Evolutionary conservation across 1,139 yeast genomes (phyloP), one percentile per base, ranked within the genome.

Genomic region (Hansenula sp.): DNA sequence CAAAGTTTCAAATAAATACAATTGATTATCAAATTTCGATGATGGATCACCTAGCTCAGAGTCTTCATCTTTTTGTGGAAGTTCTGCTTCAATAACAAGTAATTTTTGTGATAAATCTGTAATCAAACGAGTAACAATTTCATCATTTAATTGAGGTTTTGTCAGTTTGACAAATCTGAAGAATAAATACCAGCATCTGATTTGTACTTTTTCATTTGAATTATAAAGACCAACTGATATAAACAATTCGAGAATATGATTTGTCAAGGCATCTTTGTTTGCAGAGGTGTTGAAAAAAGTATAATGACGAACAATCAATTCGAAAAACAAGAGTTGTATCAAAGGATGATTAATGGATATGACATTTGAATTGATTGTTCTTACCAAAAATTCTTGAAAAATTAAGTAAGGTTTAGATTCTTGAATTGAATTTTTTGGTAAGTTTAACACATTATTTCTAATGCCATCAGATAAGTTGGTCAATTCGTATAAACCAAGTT

Each of bases 151-250:
- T 41, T 76, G 66, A 25, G 90, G 88, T 56, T 81, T 84, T 2
- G 92, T 82, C 36, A 82, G 66, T 58, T 85, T 88, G 51, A 90
- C 73, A 55, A 89, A 86, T 57, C 95, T 76, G 56, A 82, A 82
- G 52, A 92, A 86, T 47, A 90, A 68, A 60, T 88, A 92, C 96
- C 98, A 92, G 38, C 94, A 74, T 60, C 97, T 79, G 44, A 80
- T 71, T 53, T 90, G 79, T 11, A 90, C 96, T 47, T 79, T 81
- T 44, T 77, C 82, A 47, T 73, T 71, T 4, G 73, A 68, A 61
- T 83, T 87, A 59, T 87, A 89, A 45, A 92, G 75, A 13, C 97
- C 97, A 51, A 81, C 71, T 29, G 92, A 81, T 35, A 89, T 79
- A 59, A 92, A 92, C 24, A 85, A 73, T 50, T 85, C 85, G 45